Evolutionary conservation across 306 rosid species (phyloP).

Genomic region (Albizia julibrissin): DNA sequence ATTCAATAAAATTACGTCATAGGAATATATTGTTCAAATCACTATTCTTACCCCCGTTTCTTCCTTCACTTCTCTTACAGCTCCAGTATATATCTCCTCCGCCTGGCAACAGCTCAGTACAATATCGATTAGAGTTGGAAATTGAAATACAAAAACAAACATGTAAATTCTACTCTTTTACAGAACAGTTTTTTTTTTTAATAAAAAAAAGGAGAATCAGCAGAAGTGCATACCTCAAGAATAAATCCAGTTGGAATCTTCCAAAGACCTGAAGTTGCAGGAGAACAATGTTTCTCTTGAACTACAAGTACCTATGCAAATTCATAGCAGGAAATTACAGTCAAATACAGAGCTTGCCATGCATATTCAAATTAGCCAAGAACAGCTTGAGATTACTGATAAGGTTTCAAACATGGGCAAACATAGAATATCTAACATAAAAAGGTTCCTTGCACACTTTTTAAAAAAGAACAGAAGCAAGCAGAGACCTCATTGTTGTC

Average conservation of each 20-base stretch:
- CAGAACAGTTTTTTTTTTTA: not conserved
- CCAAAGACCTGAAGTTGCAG: conserved; percentile 69
- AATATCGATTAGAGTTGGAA: conserved; percentile 10
- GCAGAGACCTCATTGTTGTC: conserved; percentile 73
- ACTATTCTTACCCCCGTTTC: conserved; percentile 82
- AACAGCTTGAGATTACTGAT: conserved; percentile 2
- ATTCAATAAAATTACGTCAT: not conserved
- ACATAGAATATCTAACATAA: not conserved
- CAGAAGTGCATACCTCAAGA: conserved; percentile 63
- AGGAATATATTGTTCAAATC: conserved; percentile 1
- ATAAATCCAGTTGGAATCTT: conserved; percentile 97
- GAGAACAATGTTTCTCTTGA: conserved; percentile 82
- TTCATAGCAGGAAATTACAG: conserved; percentile 17
- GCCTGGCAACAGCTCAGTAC: conserved; percentile 51
- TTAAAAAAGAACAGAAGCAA: conserved; percentile 5
- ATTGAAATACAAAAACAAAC: conserved; percentile 18
- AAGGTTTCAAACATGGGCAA: not conserved
- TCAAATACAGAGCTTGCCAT: not conserved
- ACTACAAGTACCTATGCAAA: conserved; percentile 83
- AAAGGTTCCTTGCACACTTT: not conserved
- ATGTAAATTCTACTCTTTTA: not conserved
- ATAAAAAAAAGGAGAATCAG: not conserved
- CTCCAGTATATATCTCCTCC: conserved; percentile 92
- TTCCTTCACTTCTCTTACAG: conserved; percentile 93
- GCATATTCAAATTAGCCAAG: conserved; percentile 10